phyloP scores from a whole-genome alignment of 2,329 filamentous ascomycete species.

The Aureobasidium subglaciale region DNA sequence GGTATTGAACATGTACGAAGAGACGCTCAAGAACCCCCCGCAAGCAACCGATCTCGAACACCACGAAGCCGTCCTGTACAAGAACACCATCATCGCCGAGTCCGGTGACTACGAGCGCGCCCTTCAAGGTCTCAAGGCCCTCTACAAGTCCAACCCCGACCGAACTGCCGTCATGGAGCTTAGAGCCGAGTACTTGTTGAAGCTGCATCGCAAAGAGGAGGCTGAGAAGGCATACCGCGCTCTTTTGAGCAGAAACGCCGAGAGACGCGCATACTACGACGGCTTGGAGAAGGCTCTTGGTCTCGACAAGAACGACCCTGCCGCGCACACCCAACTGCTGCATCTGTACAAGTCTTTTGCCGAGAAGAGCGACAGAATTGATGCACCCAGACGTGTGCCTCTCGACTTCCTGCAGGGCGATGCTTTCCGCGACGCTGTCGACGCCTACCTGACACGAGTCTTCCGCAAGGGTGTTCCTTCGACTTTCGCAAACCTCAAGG shows the following conservation, averaged over 20 bases:
- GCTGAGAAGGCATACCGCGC: slow-evolving; percentile 74
- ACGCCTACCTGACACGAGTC: slow-evolving; percentile 74
- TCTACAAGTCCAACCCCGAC: slow-evolving; percentile 73
- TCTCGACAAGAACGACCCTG: slow-evolving; percentile 53
- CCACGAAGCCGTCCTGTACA: slow-evolving; percentile 89
- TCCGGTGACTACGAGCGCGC: slow-evolving; percentile 75
- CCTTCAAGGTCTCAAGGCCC: slow-evolving; percentile 73
- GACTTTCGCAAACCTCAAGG: slow-evolving; percentile 93
- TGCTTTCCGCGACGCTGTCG: slow-evolving; percentile 69
- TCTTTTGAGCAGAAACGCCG: slow-evolving; percentile 78
- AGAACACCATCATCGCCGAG: slow-evolving; percentile 90
- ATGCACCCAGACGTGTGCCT: slow-evolving; percentile 78
- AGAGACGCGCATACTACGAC: slow-evolving; percentile 80
- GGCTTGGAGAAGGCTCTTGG: slow-evolving; percentile 64
- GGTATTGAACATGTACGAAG: slow-evolving; percentile 84
- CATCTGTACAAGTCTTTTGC: slow-evolving; percentile 77
- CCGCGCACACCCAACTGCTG: slow-evolving; percentile 62
- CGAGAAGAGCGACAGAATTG: slow-evolving; percentile 70
- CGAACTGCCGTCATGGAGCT: slow-evolving; percentile 78
- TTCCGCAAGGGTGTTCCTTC: slow-evolving; percentile 90
- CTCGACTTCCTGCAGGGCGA: slow-evolving; percentile 82
- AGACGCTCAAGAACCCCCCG: slow-evolving; percentile 77
- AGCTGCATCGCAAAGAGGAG: slow-evolving; percentile 69
- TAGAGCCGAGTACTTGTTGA: slow-evolving; percentile 74
- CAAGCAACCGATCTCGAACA: slow-evolving; percentile 79